Conservation (phyloP, 2,329 filamentous ascomycete species). For the Pyrenochaeta sp. region DNA sequence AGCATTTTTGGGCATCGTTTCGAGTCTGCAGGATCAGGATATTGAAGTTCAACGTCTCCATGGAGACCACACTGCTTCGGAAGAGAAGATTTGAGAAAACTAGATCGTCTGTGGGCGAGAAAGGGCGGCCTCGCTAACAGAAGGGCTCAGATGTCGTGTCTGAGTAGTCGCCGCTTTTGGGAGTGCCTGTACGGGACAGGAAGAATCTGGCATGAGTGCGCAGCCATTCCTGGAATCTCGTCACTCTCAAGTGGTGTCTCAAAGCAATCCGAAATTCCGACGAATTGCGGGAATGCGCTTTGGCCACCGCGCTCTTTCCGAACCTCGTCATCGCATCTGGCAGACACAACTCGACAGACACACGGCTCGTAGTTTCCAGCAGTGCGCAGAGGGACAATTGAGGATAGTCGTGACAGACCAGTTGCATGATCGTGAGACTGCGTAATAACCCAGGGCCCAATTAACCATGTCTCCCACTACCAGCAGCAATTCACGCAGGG, state of each 20-base stretch:
- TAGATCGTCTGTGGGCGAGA: slow-evolving; percentile 15
- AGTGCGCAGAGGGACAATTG: too few species aligned
- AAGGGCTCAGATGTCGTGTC: slow-evolving; percentile 24
- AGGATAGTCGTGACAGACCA: too few species aligned
- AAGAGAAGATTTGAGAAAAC: not conserved
- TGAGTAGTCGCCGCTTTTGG: not conserved
- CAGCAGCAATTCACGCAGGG: not conserved
- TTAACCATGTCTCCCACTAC: slow-evolving; percentile 11
- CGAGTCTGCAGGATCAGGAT: slow-evolving; percentile 2
- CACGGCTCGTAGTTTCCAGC: not conserved
- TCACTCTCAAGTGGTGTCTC: not conserved
- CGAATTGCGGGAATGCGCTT: slow-evolving; percentile 15
- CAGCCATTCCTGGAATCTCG: slow-evolving; percentile 9
- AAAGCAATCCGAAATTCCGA: slow-evolving; percentile 21
- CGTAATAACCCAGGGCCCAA: too few species aligned
- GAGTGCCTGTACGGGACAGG: too few species aligned
- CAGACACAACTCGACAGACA: not conserved
- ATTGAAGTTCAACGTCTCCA: slow-evolving; percentile 6
- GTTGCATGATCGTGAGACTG: too few species aligned
- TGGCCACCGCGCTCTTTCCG: slow-evolving; percentile 11
- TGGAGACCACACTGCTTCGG: slow-evolving; percentile 5
- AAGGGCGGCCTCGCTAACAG: slow-evolving; percentile 24
- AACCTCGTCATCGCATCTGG: not conserved
- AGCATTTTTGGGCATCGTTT: slow-evolving; percentile 59
- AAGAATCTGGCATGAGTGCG: not conserved